Base-by-base conservation (phyloP, 768 basidiomycete genomes). In the Hericium erinaceus region DNA sequence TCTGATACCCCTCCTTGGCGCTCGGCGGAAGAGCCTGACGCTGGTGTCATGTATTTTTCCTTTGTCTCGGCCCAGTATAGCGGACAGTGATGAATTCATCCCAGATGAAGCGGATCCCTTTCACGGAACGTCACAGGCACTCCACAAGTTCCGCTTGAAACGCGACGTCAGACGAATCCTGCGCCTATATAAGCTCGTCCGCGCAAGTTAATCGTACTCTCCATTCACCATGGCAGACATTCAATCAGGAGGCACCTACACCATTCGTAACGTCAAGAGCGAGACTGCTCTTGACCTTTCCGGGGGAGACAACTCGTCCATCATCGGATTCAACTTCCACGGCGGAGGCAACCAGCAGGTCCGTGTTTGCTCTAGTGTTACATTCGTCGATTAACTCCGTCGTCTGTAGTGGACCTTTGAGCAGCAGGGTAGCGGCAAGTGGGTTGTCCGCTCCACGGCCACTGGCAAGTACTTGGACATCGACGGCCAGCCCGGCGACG, bases 221-320 rank as follows among this genome's bases (percentile, higher is more conserved):
- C 9, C 33, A 33, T 33, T 33, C 33, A 46, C 44, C 44, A 46
- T 46, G 44, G 44, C 44, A 46, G 56, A 60, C 55, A 18, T 77
- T 52, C 64, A 70, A 60, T 63, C 58, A 15, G 77, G 78, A 18
- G 56, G 39, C 15, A 71, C 64, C 0, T 84, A 80, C 69, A 72
- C 61, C 38, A 73, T 85, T 62, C 70, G 65, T 41, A 85, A 85
- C 67, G 73, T 68, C 63, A 76, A 80, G 67, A 71, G 75, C 8
- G 75, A 74, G 2, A 84, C 77, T 4, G 78, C 74, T 26, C 60
- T 83, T 24, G 82, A 85, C 63, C 73, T 84, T 57, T 84, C 82
- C 16, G 80, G 76, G 3, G 70, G 58, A 8, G 81, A 84, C 64
- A 74, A 78, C 58, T 65, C 49, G 8, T 73, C 79, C 51, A 73